Evolutionary conservation across 2,329 filamentous ascomycete species (phyloP).

Genomic region (Cadophora malorum): DNA sequence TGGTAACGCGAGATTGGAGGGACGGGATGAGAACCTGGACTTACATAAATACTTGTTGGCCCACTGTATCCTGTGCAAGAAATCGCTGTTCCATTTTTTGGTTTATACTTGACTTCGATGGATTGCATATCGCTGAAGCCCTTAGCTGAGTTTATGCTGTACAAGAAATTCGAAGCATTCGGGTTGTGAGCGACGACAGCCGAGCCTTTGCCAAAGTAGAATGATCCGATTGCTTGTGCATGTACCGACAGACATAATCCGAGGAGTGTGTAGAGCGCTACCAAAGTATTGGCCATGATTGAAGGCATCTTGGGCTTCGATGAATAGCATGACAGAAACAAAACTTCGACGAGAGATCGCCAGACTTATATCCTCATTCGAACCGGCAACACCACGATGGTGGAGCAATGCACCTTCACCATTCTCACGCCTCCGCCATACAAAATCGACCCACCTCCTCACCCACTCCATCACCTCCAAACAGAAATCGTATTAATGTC

Average conservation of each 20-base stretch:
- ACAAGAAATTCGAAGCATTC: neutral
- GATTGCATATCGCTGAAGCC: constrained; percentile 5
- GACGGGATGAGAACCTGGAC: neutral
- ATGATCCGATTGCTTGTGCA: constrained; percentile 4
- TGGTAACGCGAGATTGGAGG: too few relatives aligned
- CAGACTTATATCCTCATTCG: constrained; percentile 3
- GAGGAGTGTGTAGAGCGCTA: neutral
- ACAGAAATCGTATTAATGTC: too few relatives aligned
- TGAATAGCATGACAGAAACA: neutral
- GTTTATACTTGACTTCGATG: neutral
- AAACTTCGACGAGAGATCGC: neutral
- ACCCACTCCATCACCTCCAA: neutral
- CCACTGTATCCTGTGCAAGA: constrained; percentile 9
- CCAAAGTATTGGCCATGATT: neutral
- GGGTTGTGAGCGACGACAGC: constrained; percentile 5
- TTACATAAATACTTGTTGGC: constrained; percentile 6
- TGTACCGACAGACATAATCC: neutral
- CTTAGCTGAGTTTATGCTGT: constrained; percentile 11
- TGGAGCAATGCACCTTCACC: neutral
- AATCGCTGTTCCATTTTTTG: constrained; percentile 3
- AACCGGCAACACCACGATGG: neutral
- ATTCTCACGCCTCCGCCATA: constrained; percentile 1
- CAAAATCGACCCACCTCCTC: neutral
- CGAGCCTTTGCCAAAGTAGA: neutral
- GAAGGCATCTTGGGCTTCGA: neutral